Evolutionary conservation across 1,139 yeast genomes (phyloP), one percentile per base, ranked within the genome.

Genomic region (Yueomyces sp.): DNA sequence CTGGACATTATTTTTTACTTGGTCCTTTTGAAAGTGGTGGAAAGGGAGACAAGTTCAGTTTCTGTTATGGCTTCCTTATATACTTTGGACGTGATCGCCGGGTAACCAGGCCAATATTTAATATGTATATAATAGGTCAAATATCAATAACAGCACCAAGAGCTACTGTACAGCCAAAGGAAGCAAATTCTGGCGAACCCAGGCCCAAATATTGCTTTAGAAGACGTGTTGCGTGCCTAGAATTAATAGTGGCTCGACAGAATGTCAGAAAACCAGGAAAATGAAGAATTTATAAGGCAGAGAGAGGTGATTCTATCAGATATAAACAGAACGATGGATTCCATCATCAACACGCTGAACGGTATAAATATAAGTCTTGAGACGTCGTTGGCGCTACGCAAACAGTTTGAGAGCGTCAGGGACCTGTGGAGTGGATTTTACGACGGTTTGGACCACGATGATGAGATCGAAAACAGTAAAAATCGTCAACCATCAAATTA

Each of bases 321-420:
- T 39, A 57, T 60, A 36, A 55, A 54, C 38, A 52, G 49, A 36
- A 56, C 73, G 27, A 68, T 74, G 73, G 77, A 73, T 45, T 63
- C 71, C 2, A 73, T 74, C 6, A 55, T 74, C 42, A 66, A 69
- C 50, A 72, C 71, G 47, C 54, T 74, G 41, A 72, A 71, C 51
- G 66, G 72, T 37, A 56, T 75, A 40, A 75, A 74, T 50, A 64
- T 75, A 39, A 69, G 77, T 1, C 53, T 75, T 38, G 76, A 73
- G 46, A 72, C 69, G 28, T 67, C 72, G 2, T 65, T 72, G 19
- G 73, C 74, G 2, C 76, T 75, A 4, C 78, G 79, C 2, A 69
- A 69, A 48, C 78, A 73, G 48, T 74, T 75, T 46, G 75, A 73
- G 42, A 63, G 67, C 32, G 75, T 73, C 11, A 64, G 77, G 1